Base-by-base conservation (phyloP, 2,329 filamentous ascomycete species). In the Chaetomiaceae sp. region DNA sequence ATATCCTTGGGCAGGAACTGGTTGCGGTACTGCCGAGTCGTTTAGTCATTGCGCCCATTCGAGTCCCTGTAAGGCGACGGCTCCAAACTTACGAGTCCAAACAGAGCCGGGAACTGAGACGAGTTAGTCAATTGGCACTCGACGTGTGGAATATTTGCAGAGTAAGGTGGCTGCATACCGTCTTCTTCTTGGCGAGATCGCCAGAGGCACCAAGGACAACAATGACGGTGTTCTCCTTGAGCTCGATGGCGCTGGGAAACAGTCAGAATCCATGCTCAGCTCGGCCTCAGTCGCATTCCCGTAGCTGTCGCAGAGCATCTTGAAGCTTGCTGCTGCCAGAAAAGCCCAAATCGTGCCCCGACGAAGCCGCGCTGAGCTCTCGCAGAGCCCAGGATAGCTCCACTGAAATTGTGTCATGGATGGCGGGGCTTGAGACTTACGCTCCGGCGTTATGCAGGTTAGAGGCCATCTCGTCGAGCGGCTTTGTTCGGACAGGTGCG, bases 121-220 rank as follows among this genome's bases (percentile, higher is more conserved):
- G 23, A 6, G 57, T 64, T 42, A 55, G 48, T 36, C 58, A 59
- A 64, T 73, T 62, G 69, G 65, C 63, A n/a, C 61, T 59, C 66
- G 15, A 33, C 36, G 38, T 12, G 17, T 12, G 60, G 65, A 63
- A 60, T 54, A n/a, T 31, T 23, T 45, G 29, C 19, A 17, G 5
- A 3, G 34, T 11, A 19, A 15, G 15, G 33, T 49, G 47, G 45
- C 31, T 31, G 54, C 57, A 71, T 75, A 95, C 91, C 42, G 94
- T 99, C 86, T 99, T 99, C 87, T 99, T 99, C 83, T 99, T 99
- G 47, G 94, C 94, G 63, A 99, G 78, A 80, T 99, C 94, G 67
- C 94, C 94, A 49, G 94, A 99, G 62, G 94, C 94, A 68, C 94
- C 94, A 63, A 99, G 85, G 66, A 99, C 94, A 67, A 99, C 83